Evolutionary conservation across 2,329 filamentous ascomycete species (phyloP).

Genomic region (Ceratocystis alfenasii): DNA sequence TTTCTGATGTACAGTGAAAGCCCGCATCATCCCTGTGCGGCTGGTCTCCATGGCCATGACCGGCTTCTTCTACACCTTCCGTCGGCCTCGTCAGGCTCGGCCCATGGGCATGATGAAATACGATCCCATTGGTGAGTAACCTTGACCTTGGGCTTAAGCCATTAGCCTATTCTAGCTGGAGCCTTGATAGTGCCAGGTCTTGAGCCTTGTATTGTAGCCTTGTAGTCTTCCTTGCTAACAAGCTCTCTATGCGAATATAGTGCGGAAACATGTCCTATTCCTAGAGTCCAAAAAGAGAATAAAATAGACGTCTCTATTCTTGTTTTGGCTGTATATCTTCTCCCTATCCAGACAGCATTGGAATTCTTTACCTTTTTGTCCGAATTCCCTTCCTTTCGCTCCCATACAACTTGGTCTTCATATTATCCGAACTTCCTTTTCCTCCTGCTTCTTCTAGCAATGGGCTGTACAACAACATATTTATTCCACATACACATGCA

Average conservation of each 20-base stretch:
- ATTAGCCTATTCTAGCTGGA: neutral
- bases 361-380: neutral
- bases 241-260: conserved; percentile 35
- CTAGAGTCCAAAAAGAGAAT: conserved; percentile 78
- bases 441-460: neutral
- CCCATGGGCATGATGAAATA: conserved; percentile 98
- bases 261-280: conserved; percentile 91
- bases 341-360: neutral
- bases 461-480: conserved; percentile 10
- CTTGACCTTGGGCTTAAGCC: neutral
- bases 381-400: conserved; percentile 22
- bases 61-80: conserved; percentile 88
- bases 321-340: neutral
- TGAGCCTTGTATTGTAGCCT: neutral
- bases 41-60: conserved; percentile 98
- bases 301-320: conserved; percentile 33
- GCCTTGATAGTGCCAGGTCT: too few relatives aligned
- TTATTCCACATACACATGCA: neutral
- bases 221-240: conserved; percentile 15
- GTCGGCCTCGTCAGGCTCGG: conserved; percentile 64
- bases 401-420: conserved; percentile 21
- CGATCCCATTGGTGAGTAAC: conserved; percentile 70
- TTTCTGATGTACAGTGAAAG: conserved; percentile 52
- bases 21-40: conserved; percentile 83
- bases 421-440: neutral